Evolutionary conservation across 176 grass and related monocot species (phyloP), one percentile per base, ranked within the genome.

Genomic region (Aegilops sharonensis): DNA sequence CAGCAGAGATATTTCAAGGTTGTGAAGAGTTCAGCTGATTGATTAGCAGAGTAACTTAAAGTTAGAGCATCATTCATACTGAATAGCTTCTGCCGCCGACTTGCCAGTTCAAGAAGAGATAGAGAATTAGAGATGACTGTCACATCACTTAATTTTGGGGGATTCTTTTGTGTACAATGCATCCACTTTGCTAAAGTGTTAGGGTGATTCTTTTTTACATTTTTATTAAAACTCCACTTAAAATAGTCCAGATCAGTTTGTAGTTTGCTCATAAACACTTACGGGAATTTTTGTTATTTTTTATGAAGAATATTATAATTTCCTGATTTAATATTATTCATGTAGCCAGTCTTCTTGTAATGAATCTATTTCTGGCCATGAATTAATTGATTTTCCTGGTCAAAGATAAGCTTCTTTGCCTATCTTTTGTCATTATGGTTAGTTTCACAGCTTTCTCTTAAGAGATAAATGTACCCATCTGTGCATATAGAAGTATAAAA

Each of bases 31-130:
- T 43, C 25, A 63, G 29, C 29, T 69, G 25, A 62, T 54, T 76
- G 42, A 57, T 76, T 67, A 43, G 14, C 31, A 20, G 24, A 27
- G 72, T 27, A 84, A 62, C 35, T 83, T 77, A 62, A 75, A 83
- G 74, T 14, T 56, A 88, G 45, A 71, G 50, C 27, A n/a, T 75
- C 72, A 15, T 18, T 25, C 8, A 71, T 39, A 70, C 9, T 9
- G 12, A 1, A 24, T 23, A 71, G 47, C 48, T 88, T 61, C 64
- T 70, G 48, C 62, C 64, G 15, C 71, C 21, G n/a, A 64, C 6
- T 71, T 83, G 64, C 52, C 32, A 35, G 54, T 63, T 70, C 9
- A 37, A 12, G 15, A 66, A 52, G 60, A 81, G 42, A 72, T 29
- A 61, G 40, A 42, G 40, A 42, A 42, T 11, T 43, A 43, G 40